A percentile compares a stretch with the other conserved stretches of the same genome.
Conservation (phyloP, 768 basidiomycete genomes). For the Suillus decipiens region DNA sequence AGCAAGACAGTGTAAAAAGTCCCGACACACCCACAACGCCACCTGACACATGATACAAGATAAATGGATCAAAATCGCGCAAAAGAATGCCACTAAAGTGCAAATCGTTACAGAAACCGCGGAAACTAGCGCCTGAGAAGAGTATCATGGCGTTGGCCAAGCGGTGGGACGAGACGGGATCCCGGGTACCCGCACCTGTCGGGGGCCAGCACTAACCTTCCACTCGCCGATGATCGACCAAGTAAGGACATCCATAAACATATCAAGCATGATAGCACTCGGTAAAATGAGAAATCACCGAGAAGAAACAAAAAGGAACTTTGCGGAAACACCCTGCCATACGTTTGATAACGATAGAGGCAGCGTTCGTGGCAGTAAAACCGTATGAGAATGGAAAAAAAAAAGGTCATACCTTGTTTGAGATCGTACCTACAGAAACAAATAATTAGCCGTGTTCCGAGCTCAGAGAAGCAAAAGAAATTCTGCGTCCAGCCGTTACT, state of each 20-base stretch:
- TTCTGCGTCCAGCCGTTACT: neutral
- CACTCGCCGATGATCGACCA: neutral
- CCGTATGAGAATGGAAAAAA: conserved; percentile 1
- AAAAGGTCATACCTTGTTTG: conserved; percentile 68
- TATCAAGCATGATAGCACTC: neutral
- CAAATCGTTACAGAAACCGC: neutral
- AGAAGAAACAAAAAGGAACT: conserved; percentile 9
- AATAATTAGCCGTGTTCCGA: conserved; percentile 10
- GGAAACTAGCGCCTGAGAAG: neutral
- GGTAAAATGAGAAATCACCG: conserved; percentile 17
- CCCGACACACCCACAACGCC: neutral
- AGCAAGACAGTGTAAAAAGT: neutral
- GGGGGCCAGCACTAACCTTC: neutral
- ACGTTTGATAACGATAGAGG: conserved; percentile 10
- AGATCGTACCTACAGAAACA: conserved; percentile 78
- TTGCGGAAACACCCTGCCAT: neutral
- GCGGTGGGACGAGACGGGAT: neutral
- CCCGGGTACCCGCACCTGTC: neutral
- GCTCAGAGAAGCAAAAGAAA: neutral
- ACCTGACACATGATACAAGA: neutral
- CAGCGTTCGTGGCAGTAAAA: conserved; percentile 3
- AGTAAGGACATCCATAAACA: neutral
- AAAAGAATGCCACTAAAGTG: neutral
- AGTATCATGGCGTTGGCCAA: neutral
- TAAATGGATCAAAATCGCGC: neutral